A percentile compares a stretch with the other conserved stretches of the same genome.
Conservation (phyloP, 306 rosid genomes). For the Rosa persica region DNA sequence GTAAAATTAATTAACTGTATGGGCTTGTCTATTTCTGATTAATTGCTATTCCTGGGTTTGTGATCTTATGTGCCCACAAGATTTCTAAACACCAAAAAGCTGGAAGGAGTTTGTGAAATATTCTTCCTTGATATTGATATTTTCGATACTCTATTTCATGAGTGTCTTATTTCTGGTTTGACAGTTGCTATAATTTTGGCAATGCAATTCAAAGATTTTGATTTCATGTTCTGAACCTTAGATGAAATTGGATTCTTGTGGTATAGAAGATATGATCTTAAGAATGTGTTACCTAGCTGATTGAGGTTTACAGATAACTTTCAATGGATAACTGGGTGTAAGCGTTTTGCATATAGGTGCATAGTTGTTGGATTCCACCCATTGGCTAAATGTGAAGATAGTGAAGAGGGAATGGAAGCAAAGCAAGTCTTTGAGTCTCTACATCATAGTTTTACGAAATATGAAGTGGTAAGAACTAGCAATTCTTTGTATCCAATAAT, state of each 20-base stretch:
- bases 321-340: conserved; percentile 16
- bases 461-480: conserved; percentile 46
- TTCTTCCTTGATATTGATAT: not conserved
- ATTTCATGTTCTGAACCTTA: not conserved
- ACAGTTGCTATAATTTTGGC: not conserved
- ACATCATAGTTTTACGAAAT: conserved; percentile 29
- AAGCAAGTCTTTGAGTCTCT: conserved; percentile 29
- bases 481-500: not conserved
- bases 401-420: conserved; percentile 31
- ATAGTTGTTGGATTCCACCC: conserved; percentile 52
- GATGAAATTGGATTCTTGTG: not conserved
- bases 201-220: not conserved
- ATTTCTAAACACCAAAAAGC: not conserved
- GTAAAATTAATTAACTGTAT: conserved; percentile 30
- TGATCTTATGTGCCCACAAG: not conserved
- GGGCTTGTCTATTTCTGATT: not conserved
- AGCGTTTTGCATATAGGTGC: conserved; percentile 35
- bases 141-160: not conserved
- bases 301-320: not conserved
- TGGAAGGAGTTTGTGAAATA: not conserved
- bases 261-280: not conserved
- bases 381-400: conserved; percentile 36
- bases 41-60: not conserved
- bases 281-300: not conserved
- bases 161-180: not conserved